Evolutionary conservation across 371 early-diverging fungal genomes (phyloP).

Genomic region (Synchytrium microbalum): DNA sequence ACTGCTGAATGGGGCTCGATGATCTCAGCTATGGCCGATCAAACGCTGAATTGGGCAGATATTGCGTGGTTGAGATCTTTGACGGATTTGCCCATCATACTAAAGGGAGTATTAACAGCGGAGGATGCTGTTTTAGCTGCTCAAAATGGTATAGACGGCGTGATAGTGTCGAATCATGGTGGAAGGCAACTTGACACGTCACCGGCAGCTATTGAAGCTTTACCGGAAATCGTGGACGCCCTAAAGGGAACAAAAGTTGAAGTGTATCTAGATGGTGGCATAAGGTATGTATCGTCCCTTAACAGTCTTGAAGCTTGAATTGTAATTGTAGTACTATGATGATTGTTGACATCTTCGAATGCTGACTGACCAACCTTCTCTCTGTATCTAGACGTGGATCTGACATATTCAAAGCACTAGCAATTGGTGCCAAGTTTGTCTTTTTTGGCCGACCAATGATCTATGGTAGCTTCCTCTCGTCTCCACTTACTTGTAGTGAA

Average conservation of each 20-base stretch:
- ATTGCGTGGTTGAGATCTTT: slow-evolving; percentile 69
- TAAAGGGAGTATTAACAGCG: slow-evolving; percentile 75
- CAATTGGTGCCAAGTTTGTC: slow-evolving; percentile 82
- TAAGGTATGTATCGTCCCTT: too few relatives aligned
- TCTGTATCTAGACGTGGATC: slow-evolving; percentile 52
- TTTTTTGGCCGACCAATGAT: slow-evolving; percentile 73
- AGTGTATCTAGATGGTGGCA: slow-evolving; percentile 82
- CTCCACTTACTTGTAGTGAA: too few relatives aligned
- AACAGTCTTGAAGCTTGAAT: neutral
- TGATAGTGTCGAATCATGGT: slow-evolving; percentile 84
- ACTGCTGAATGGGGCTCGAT: neutral
- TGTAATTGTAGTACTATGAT: neutral
- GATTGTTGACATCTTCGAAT: neutral
- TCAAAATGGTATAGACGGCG: slow-evolving; percentile 60
- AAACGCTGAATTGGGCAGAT: slow-evolving; percentile 63
- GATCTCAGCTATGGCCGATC: slow-evolving; percentile 19
- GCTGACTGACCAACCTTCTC: slow-evolving; percentile 1
- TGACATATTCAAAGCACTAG: slow-evolving; percentile 86
- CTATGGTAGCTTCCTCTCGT: slow-evolving; percentile 46
- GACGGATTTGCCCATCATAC: slow-evolving; percentile 73
- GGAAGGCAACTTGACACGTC: slow-evolving; percentile 82
- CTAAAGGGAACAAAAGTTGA: slow-evolving; percentile 52
- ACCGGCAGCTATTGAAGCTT: slow-evolving; percentile 55
- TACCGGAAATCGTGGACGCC: slow-evolving; percentile 71
- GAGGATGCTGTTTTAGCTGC: slow-evolving; percentile 84